A percentile compares a stretch with the other conserved stretches of the same genome.
These are phyloP conservation scores for Glebionis coronaria DNA, from an alignment of 129 eudicot genomes.

Conservation along the genomic window DNA sequence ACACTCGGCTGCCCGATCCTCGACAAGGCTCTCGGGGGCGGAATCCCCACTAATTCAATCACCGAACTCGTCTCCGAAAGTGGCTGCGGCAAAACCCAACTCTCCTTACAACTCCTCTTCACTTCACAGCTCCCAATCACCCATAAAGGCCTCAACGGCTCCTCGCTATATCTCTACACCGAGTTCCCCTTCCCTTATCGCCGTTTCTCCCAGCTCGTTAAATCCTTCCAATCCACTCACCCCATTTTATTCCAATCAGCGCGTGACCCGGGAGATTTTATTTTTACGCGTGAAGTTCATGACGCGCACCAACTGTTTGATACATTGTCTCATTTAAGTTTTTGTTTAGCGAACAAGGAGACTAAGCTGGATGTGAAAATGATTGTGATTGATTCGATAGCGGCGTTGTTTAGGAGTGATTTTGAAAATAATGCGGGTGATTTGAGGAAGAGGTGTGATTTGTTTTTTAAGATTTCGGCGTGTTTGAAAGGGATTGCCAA, in stretches of 20 bases:
- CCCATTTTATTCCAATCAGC: conserved; percentile 22
- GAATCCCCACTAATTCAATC: conserved; percentile 70
- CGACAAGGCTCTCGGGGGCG: conserved; percentile 71
- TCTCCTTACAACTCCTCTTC: conserved; percentile 85
- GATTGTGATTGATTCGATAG: conserved; percentile 79
- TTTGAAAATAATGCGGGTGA: conserved; percentile 58
- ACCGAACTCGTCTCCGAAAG: conserved; percentile 83
- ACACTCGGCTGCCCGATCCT: conserved; percentile 63
- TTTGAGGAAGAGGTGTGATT: conserved; percentile 46
- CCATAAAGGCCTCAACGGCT: conserved; percentile 59
- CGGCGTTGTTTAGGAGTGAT: conserved; percentile 75
- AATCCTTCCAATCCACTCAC: conserved; percentile 32
- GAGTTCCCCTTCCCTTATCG: conserved; percentile 78
- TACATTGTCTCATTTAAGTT: conserved; percentile 52
- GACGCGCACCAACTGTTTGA: conserved; percentile 80
- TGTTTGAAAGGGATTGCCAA: conserved; percentile 48
- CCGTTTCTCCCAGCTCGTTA: conserved; percentile 67
- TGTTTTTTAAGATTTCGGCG: conserved; percentile 62
- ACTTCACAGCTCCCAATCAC: conserved; percentile 70
- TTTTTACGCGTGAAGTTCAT: conserved; percentile 42
- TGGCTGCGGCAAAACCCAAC: conserved; percentile 91
- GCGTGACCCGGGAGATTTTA: conserved; percentile 38
- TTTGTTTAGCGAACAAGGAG: conserved; percentile 20
- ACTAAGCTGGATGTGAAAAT: conserved; percentile 44
- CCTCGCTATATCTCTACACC: conserved; percentile 76